phyloP scores from a whole-genome alignment of 345 rosid species.

The Salix udensis region DNA sequence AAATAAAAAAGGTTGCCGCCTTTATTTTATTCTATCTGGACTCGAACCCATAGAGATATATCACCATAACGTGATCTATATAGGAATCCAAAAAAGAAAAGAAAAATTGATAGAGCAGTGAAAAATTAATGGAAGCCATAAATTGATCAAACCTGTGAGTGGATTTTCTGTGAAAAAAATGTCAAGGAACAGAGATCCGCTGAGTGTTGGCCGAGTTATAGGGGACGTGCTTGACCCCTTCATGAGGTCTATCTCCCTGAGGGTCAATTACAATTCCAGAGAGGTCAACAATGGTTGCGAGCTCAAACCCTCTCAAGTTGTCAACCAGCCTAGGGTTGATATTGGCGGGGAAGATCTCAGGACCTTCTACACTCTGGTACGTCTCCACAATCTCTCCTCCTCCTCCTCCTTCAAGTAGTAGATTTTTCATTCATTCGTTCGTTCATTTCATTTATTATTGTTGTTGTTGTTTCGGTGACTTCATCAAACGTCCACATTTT shows the following conservation, averaged over 20 bases:
- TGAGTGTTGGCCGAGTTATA: constrained; percentile 58
- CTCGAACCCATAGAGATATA: background rate
- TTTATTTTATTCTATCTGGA: background rate
- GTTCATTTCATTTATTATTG: background rate
- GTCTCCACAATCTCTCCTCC: background rate
- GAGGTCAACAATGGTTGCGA: constrained; percentile 54
- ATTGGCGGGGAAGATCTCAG: constrained; percentile 63
- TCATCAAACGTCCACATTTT: background rate
- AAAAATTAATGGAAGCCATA: background rate
- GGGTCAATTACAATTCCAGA: constrained; percentile 26
- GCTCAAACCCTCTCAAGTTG: constrained; percentile 55
- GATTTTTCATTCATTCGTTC: too few relatives aligned
- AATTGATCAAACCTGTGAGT: background rate
- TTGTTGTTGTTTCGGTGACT: background rate
- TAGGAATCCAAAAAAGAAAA: background rate
- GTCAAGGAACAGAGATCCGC: constrained; percentile 59
- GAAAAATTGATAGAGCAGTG: background rate
- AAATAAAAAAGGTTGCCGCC: background rate
- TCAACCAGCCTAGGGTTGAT: constrained; percentile 49
- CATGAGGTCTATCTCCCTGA: constrained; percentile 41
- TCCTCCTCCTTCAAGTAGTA: background rate
- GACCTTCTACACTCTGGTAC: constrained; percentile 66
- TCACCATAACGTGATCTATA: background rate
- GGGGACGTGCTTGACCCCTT: constrained; percentile 69
- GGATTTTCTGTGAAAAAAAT: background rate